Conservation (phyloP, 306 rosid genomes). For the Pueraria montana region DNA sequence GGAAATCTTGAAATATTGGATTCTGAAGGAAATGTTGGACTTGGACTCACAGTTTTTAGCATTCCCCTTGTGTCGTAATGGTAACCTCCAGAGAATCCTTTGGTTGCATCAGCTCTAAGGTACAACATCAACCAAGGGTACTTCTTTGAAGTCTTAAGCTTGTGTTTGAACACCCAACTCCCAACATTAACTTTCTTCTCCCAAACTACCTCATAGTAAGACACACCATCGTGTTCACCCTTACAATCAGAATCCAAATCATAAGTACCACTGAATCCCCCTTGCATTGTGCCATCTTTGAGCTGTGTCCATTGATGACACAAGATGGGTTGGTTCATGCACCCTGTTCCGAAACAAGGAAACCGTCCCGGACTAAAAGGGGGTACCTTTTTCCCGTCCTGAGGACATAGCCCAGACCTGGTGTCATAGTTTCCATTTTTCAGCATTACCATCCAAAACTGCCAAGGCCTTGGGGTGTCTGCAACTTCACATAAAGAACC, state of each 20-base stretch:
- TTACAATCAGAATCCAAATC: constrained; percentile 60
- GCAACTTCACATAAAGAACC: constrained; percentile 76
- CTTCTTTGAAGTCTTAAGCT: constrained; percentile 74
- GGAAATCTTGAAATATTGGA: not conserved
- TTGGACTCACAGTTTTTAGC: constrained; percentile 75
- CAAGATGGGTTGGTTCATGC: constrained; percentile 82
- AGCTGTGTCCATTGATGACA: constrained; percentile 63
- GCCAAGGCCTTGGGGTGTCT: constrained; percentile 76
- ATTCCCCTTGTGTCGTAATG: constrained; percentile 89
- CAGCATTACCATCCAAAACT: constrained; percentile 94
- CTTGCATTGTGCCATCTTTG: constrained; percentile 54
- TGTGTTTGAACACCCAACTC: constrained; percentile 81
- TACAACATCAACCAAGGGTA: constrained; percentile 92
- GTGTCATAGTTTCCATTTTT: constrained; percentile 86
- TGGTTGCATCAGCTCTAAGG: constrained; percentile 87
- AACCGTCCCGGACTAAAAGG: constrained; percentile 70
- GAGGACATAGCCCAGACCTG: constrained; percentile 67
- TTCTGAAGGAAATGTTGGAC: not conserved
- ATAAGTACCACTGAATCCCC: constrained; percentile 77
- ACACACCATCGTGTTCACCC: constrained; percentile 49
- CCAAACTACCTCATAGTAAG: constrained; percentile 82
- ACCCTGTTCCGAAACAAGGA: constrained; percentile 83
- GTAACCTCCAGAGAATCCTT: constrained; percentile 90
- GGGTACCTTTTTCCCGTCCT: constrained; percentile 63
- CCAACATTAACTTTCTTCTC: constrained; percentile 77